phyloP scores from a whole-genome alignment of 768 basidiomycete species.

The Rhodotorula graminis region DNA sequence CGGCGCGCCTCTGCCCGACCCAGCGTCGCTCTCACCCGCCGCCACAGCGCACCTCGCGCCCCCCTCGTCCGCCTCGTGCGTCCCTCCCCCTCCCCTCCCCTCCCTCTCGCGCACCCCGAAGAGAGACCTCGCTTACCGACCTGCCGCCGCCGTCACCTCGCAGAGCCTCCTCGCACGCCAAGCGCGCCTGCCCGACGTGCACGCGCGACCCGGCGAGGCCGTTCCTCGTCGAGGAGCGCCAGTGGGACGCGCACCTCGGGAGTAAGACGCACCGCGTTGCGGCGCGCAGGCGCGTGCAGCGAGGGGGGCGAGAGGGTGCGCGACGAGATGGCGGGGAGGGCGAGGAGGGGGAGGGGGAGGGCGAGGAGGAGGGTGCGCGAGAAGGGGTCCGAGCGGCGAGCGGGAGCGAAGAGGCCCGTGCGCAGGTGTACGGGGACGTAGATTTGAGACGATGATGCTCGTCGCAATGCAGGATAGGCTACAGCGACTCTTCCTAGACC shows the following conservation, averaged over 20 bases:
- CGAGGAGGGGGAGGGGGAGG: background rate
- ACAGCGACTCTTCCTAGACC: background rate
- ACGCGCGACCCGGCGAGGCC: conserved; percentile 14
- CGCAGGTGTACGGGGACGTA: too few relatives aligned
- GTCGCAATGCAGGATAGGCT: background rate
- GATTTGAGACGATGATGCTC: too few relatives aligned
- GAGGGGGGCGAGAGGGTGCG: too few relatives aligned
- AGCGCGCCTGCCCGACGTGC: conserved; percentile 31
- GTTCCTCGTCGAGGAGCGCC: conserved; percentile 32
- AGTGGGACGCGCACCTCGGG: conserved; percentile 28
- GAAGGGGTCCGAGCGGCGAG: too few relatives aligned
- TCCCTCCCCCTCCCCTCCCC: background rate
- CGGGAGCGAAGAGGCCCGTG: background rate
- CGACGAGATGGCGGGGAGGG: too few relatives aligned
- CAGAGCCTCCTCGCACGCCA: conserved; percentile 10
- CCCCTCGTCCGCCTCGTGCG: background rate
- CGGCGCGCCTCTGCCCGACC: conserved; percentile 11
- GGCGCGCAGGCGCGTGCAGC: background rate
- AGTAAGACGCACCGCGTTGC: conserved; percentile 16
- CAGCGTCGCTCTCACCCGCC: conserved; percentile 4
- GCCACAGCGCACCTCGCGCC: conserved; percentile 11
- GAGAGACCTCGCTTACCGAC: too few relatives aligned
- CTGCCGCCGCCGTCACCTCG: too few relatives aligned
- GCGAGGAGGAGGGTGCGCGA: background rate
- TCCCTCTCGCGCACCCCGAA: background rate